phyloP scores from a whole-genome alignment of 257 asterid genomes.

The Cinchona pubescens region DNA sequence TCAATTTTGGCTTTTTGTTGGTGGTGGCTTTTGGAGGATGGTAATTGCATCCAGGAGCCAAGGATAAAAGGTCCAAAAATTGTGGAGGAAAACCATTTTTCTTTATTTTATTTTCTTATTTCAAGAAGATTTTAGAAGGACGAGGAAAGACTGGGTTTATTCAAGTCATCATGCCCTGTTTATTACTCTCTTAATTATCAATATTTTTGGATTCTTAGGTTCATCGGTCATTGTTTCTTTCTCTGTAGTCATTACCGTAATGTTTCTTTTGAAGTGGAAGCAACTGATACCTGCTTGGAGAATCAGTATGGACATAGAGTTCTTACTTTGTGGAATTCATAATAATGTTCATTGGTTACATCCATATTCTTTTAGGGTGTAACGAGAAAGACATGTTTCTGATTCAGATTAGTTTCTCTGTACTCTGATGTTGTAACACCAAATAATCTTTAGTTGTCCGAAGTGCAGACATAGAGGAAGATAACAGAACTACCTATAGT shows the following conservation, averaged over 20 bases:
- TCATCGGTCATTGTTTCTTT: constrained; percentile 15
- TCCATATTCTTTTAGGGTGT: constrained; percentile 9
- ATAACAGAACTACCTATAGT: constrained; percentile 2
- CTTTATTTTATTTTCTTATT: constrained; percentile 39
- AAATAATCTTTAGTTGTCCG: constrained; percentile 24
- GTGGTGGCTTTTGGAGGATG: constrained; percentile 34
- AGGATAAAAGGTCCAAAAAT: constrained; percentile 24
- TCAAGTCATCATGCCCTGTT: constrained; percentile 24
- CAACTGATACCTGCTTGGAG: constrained; percentile 10
- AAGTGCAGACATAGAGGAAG: constrained; percentile 24
- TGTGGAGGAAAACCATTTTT: constrained; percentile 33
- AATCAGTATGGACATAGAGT: constrained; percentile 10
- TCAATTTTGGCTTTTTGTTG: constrained; percentile 28
- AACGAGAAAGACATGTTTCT: constrained; percentile 8
- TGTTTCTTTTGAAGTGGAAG: constrained; percentile 12
- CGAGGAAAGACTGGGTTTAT: constrained; percentile 36
- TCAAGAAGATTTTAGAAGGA: constrained; percentile 38
- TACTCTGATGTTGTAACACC: constrained; percentile 19
- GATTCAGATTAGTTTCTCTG: constrained; percentile 24
- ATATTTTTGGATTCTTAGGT: constrained; percentile 36
- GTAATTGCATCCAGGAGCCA: constrained; percentile 26
- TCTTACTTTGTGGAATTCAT: constrained; percentile 4
- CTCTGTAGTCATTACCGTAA: constrained; percentile 15
- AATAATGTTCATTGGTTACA: background rate
- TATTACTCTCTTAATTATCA: constrained; percentile 33